phyloP scores from a whole-genome alignment of 176 grass and related monocot genomes.

The Zoysia japonica region DNA sequence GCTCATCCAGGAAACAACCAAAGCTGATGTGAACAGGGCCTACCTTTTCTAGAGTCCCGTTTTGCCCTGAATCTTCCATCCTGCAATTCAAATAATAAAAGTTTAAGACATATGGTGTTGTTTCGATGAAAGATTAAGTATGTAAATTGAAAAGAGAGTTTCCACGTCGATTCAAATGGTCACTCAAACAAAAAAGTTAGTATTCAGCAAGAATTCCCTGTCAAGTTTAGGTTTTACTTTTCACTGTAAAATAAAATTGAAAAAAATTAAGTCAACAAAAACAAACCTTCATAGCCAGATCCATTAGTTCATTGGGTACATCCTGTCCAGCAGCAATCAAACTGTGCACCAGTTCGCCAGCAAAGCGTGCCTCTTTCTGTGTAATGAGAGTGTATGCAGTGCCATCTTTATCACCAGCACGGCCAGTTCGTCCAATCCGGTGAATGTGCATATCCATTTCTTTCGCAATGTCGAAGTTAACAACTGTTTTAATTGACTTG shows the following conservation, averaged over 20 bases:
- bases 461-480: conserved; percentile 94
- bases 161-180: not conserved
- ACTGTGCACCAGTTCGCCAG: conserved; percentile 86
- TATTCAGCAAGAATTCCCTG: conserved; percentile 20
- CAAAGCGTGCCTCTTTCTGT: conserved; percentile 87
- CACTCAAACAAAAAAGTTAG: not conserved
- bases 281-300: conserved; percentile 97
- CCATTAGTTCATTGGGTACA: conserved; percentile 80
- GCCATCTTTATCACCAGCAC: conserved; percentile 98
- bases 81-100: conserved; percentile 54
- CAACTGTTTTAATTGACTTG: conserved; percentile 98
- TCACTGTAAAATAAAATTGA: not conserved
- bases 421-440: conserved; percentile 90
- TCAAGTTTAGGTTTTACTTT: conserved; percentile 10
- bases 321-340: conserved; percentile 88
- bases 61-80: conserved; percentile 90
- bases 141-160: not conserved
- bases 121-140: conserved; percentile 1
- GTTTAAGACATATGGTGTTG: conserved; percentile 10
- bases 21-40: not conserved
- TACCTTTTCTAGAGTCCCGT: conserved; percentile 92
- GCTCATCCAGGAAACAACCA: not conserved
- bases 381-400: conserved; percentile 91
- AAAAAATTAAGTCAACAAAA: conserved; percentile 25
- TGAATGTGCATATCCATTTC: conserved; percentile 99